phyloP scores from a whole-genome alignment of 306 rosid genomes.

The Crotalaria pallida region DNA sequence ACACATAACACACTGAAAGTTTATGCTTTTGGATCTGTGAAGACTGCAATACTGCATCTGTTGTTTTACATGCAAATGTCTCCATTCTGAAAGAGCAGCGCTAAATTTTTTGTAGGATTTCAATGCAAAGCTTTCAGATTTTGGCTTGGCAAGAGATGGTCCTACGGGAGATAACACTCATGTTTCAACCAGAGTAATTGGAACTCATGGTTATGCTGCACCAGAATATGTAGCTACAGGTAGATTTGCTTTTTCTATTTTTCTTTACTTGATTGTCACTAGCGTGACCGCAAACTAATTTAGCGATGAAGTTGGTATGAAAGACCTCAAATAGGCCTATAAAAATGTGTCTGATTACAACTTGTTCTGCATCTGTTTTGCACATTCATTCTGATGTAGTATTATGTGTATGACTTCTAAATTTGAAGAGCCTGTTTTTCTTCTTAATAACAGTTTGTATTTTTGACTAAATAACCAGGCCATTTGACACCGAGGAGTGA shows the following conservation, averaged over 20 bases:
- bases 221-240: conserved; percentile 98
- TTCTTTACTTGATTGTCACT: not conserved
- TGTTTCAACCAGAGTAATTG: conserved; percentile 84
- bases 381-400: not conserved
- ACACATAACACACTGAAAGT: conserved; percentile 3
- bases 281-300: too few relatives aligned
- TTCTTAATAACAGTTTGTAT: not conserved
- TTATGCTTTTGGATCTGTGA: not conserved
- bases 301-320: too few relatives aligned
- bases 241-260: conserved; percentile 25
- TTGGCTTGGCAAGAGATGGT: conserved; percentile 97
- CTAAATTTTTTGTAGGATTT: conserved; percentile 50
- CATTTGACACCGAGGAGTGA: conserved; percentile 85
- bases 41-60: not conserved
- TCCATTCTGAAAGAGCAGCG: conserved; percentile 18
- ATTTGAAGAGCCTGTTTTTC: not conserved
- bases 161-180: conserved; percentile 96
- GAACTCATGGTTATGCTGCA: conserved; percentile 95
- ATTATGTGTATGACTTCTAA: not conserved
- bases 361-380: too few relatives aligned
- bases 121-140: conserved; percentile 82
- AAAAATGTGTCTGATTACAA: too few relatives aligned
- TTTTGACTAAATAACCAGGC: conserved; percentile 43
- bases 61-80: not conserved
- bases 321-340: too few relatives aligned